A percentile compares a stretch with the other conserved stretches of the same genome.
phyloP scores from a whole-genome alignment of 495 filamentous ascomycete genomes.

The Penicillium ochrochloron region DNA sequence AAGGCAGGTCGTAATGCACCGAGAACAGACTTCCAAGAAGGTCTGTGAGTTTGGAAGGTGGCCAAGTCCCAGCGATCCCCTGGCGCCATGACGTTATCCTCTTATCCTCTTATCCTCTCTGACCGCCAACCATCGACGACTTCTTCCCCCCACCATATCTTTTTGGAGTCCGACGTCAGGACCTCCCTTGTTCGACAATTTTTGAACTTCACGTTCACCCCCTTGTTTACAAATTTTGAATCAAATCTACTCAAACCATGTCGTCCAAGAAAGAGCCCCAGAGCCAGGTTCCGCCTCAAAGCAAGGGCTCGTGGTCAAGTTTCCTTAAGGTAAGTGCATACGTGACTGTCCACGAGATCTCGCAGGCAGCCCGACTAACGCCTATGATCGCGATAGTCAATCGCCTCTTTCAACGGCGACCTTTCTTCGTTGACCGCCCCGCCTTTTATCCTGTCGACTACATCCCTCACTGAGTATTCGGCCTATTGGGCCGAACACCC shows the following conservation, averaged over 20 bases:
- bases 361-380: constrained; percentile 17
- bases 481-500: constrained; percentile 98
- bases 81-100: constrained; percentile 31
- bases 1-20: neutral
- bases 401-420: constrained; percentile 96
- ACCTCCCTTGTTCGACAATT: neutral
- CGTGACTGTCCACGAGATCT: neutral
- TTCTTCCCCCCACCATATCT: constrained; percentile 9
- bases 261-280: constrained; percentile 43
- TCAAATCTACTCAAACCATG: constrained; percentile 24
- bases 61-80: constrained; percentile 25
- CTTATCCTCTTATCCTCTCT: constrained; percentile 12
- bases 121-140: constrained; percentile 28
- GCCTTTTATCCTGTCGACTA: constrained; percentile 92
- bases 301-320: constrained; percentile 58
- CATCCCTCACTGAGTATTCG: constrained; percentile 90
- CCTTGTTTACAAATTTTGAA: neutral
- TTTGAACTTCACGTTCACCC: neutral
- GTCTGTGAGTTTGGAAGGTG: constrained; percentile 8
- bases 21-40: neutral
- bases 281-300: constrained; percentile 42
- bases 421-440: constrained; percentile 92
- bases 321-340: constrained; percentile 53
- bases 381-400: constrained; percentile 60
- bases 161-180: constrained; percentile 15